These are phyloP conservation scores for Cordyceps farinosa DNA, from an alignment of 2,329 filamentous ascomycete genomes.

Conservation along the genomic window DNA sequence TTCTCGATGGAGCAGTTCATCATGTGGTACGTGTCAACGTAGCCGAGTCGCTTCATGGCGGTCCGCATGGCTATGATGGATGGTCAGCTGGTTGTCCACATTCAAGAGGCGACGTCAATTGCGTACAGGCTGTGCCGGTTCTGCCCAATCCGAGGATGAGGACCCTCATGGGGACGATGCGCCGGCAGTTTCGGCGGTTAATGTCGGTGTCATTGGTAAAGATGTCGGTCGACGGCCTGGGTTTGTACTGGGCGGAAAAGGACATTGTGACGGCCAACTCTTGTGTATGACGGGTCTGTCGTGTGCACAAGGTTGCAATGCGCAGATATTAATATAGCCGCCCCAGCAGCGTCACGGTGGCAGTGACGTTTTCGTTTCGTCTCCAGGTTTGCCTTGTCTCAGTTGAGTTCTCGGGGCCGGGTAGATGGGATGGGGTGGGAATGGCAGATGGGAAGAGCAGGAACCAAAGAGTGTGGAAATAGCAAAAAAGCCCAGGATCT, in stretches of 20 bases:
- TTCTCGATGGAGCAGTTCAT: slow-evolving; percentile 65
- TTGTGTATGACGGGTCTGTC: no score
- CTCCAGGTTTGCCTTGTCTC: background rate
- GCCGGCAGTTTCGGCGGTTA: slow-evolving; percentile 61
- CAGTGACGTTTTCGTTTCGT: background rate
- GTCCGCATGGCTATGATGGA: slow-evolving; percentile 52
- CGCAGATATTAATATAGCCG: no score
- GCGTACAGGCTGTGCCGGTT: slow-evolving; percentile 66
- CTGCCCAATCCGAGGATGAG: slow-evolving; percentile 66
- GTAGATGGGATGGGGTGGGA: slow-evolving; percentile 1
- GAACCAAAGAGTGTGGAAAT: background rate
- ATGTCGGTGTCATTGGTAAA: slow-evolving; percentile 66
- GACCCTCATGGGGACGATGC: slow-evolving; percentile 68
- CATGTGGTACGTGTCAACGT: slow-evolving; percentile 70
- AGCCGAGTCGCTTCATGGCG: slow-evolving; percentile 64
- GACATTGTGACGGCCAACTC: slow-evolving; percentile 23
- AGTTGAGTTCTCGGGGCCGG: background rate
- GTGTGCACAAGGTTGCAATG: no score
- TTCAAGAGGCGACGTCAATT: background rate
- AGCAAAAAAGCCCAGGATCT: background rate
- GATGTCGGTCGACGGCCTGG: slow-evolving; percentile 51
- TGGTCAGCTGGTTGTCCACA: background rate
- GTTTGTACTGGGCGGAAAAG: slow-evolving; percentile 29
- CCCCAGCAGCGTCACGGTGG: background rate
- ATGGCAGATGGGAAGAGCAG: background rate